Conservation (phyloP, 768 basidiomycete genomes). For the Mycena chlorophos region DNA sequence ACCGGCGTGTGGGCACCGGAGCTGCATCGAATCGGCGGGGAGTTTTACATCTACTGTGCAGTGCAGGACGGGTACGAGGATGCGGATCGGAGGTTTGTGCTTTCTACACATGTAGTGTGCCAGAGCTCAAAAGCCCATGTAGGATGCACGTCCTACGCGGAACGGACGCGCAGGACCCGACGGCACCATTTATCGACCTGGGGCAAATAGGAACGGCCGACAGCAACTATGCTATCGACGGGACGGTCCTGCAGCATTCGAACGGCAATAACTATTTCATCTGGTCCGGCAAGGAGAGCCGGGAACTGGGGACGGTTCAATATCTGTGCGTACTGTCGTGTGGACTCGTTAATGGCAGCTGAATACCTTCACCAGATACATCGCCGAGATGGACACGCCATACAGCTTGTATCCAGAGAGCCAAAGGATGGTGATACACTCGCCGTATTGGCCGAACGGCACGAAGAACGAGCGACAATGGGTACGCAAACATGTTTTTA, state of each 20-base stretch:
- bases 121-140: background rate
- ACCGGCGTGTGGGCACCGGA: conserved; percentile 10
- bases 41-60: conserved; percentile 12
- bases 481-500: background rate
- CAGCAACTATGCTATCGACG: conserved; percentile 12
- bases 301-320: conserved; percentile 10
- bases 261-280: conserved; percentile 15
- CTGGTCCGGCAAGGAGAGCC: conserved; percentile 10
- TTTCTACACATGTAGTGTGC: background rate
- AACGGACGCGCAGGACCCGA: conserved; percentile 9
- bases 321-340: conserved; percentile 3
- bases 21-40: conserved; percentile 10
- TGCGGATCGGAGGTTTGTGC: background rate
- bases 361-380: background rate
- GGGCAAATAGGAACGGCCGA: conserved; percentile 12
- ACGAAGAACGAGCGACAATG: conserved; percentile 12
- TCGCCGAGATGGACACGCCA: conserved; percentile 14
- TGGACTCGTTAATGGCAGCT: background rate
- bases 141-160: conserved; percentile 13
- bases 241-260: conserved; percentile 6
- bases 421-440: conserved; percentile 3
- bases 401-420: conserved; percentile 5
- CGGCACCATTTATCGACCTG: conserved; percentile 8
- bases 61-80: conserved; percentile 11
- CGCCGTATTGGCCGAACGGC: conserved; percentile 13